phyloP scores from a whole-genome alignment of 192 early-diverging fungal genomes.

The Dissophora globulifera region DNA sequence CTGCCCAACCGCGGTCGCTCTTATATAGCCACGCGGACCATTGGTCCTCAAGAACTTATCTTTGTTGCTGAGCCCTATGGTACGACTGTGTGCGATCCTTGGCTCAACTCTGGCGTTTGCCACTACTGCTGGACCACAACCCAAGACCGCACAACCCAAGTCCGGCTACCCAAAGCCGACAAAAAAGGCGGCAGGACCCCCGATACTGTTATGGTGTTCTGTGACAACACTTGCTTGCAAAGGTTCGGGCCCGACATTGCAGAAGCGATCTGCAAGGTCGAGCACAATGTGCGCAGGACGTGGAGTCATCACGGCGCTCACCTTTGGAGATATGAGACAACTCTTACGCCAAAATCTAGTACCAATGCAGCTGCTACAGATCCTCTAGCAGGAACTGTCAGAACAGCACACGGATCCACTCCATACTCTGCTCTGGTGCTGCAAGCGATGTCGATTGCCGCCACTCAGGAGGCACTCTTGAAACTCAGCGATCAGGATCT shows the following conservation, averaged over 20 bases:
- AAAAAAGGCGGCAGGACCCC: constrained; percentile 5
- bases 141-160: constrained; percentile 15
- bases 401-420: neutral
- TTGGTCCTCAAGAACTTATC: constrained; percentile 26
- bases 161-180: constrained; percentile 14
- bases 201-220: constrained; percentile 46
- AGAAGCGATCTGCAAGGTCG: constrained; percentile 26
- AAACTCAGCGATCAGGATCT: constrained; percentile 21
- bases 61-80: constrained; percentile 42
- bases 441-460: constrained; percentile 18
- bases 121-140: constrained; percentile 39
- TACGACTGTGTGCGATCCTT: constrained; percentile 45
- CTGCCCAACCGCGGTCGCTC: constrained; percentile 42
- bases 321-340: too few relatives aligned
- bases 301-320: constrained; percentile 10
- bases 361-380: neutral
- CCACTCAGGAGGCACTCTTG: neutral
- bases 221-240: constrained; percentile 20
- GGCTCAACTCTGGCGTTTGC: constrained; percentile 48
- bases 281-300: constrained; percentile 32
- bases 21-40: constrained; percentile 31
- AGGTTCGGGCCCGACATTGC: constrained; percentile 12
- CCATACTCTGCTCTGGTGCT: constrained; percentile 16
- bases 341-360: too few relatives aligned
- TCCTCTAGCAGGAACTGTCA: too few relatives aligned